Conservation (phyloP, 2,329 filamentous ascomycete species). For the Purpureocillium lavendulum region DNA sequence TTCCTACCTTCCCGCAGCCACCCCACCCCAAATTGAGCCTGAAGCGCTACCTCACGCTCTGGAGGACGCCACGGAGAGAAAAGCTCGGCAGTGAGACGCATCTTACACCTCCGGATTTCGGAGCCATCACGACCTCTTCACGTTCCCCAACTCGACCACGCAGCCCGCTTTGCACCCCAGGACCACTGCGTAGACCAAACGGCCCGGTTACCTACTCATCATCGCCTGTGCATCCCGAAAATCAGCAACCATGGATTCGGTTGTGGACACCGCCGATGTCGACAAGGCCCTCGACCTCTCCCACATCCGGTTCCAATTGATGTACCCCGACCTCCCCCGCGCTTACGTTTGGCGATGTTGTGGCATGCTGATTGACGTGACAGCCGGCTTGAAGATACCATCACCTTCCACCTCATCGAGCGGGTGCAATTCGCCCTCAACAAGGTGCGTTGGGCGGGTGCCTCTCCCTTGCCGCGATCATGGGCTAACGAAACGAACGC, state of each 20-base stretch:
- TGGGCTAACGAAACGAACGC: too few species aligned
- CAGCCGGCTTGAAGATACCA: constrained; percentile 94
- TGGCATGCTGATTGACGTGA: not conserved
- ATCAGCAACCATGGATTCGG: constrained; percentile 62
- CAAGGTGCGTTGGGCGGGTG: constrained; percentile 23
- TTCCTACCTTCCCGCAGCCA: too few species aligned
- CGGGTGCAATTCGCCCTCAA: constrained; percentile 96
- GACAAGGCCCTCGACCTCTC: constrained; percentile 79
- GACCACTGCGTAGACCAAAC: too few species aligned
- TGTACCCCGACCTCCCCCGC: constrained; percentile 46
- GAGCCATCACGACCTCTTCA: too few species aligned
- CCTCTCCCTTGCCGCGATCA: too few species aligned
- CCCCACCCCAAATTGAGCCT: too few species aligned
- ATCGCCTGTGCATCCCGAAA: not conserved
- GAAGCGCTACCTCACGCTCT: too few species aligned
- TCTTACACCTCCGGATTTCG: too few species aligned
- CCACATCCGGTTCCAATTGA: constrained; percentile 89
- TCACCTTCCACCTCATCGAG: constrained; percentile 94
- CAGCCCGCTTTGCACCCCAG: too few species aligned
- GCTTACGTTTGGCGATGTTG: constrained; percentile 2
- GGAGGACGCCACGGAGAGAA: too few species aligned
- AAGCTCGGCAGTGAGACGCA: too few species aligned
- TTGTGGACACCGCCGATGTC: constrained; percentile 80
- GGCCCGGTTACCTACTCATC: not conserved
- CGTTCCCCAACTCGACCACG: too few species aligned